These are phyloP conservation scores for Pichia manshurica DNA, from an alignment of 805 yeast species.

Conservation along the genomic window DNA sequence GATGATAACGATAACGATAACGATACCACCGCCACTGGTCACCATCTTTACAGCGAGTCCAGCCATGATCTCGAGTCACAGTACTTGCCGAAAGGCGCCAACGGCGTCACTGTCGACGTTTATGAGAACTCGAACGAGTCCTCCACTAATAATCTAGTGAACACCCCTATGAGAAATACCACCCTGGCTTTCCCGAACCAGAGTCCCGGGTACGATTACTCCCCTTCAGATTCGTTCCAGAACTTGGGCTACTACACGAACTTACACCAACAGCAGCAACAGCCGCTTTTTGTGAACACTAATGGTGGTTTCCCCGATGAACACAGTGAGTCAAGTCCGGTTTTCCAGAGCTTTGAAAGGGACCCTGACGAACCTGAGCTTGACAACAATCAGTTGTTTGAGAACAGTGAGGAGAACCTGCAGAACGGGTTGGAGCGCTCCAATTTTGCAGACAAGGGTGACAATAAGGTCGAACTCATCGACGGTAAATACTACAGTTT, in stretches of 20 bases:
- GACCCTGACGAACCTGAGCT: slow-evolving; percentile 28
- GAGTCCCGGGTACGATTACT: slow-evolving; percentile 8
- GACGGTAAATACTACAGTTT: slow-evolving; percentile 69
- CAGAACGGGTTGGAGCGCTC: slow-evolving; percentile 16
- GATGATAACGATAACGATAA: neutral
- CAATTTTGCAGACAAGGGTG: slow-evolving; percentile 26
- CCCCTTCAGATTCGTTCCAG: slow-evolving; percentile 11
- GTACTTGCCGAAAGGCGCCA: neutral
- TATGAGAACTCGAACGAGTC: slow-evolving; percentile 6
- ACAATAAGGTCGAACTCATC: slow-evolving; percentile 41
- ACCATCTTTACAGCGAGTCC: no score
- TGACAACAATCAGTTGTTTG: slow-evolving; percentile 14
- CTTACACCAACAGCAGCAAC: neutral
- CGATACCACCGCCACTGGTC: neutral
- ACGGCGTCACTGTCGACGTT: neutral
- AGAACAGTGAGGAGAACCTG: slow-evolving; percentile 9
- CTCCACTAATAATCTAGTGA: slow-evolving; percentile 2
- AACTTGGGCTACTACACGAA: slow-evolving; percentile 3
- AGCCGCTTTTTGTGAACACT: neutral
- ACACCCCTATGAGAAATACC: slow-evolving; percentile 3
- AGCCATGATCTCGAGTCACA: neutral
- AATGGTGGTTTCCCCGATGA: neutral
- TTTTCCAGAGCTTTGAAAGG: slow-evolving; percentile 25
- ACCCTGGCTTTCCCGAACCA: neutral
- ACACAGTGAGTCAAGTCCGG: neutral